Evolutionary conservation across 441 rosid genomes (phyloP), one percentile per base, ranked within the genome.

Genomic region (Pelargonium cotyledonis): DNA sequence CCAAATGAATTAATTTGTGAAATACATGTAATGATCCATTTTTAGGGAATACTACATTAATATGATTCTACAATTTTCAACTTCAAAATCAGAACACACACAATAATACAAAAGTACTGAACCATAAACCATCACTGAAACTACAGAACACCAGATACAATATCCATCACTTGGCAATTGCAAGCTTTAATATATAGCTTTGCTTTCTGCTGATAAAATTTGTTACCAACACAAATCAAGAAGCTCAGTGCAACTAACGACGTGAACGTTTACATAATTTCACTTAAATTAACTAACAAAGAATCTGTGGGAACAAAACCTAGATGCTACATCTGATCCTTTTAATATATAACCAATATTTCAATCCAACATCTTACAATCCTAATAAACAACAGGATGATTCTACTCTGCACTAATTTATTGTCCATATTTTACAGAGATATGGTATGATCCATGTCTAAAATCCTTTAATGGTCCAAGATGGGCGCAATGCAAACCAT

Each of bases 401-500:
- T 16, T 72, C 80, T 73, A 78, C 53, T 70, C 76, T 68, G 73
- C 73, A 77, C 46, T 69, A 43, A 47, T 75, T 73, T 71, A 65
- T 80, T 70, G 79, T 76, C 71, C 73, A 78, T 68, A 79, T 70
- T 72, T 68, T 77, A 80, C 80, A 75, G 6, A 11, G 47, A 66
- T 21, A 63, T 71, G 69, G 68, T 71, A 70, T 68, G 60, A 68
- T 67, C 68, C 66, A 68, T 49, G 55, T 65, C 41, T 63, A 64
- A 69, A 82, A 73, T 69, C 65, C 69, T 64, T 18, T 61, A 31
- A 64, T 18, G 67, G 71, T 65, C 38, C 38, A 66, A 60, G 65
- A 65, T 47, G 53, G 47, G 46, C 19, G 62, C 8, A 8, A 44
- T 26, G 18, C 67, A 18, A 70, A 67, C 51, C n/a, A 31, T 53